Conservation (phyloP, 495 filamentous ascomycete genomes). For the Amorphotheca resinae region DNA sequence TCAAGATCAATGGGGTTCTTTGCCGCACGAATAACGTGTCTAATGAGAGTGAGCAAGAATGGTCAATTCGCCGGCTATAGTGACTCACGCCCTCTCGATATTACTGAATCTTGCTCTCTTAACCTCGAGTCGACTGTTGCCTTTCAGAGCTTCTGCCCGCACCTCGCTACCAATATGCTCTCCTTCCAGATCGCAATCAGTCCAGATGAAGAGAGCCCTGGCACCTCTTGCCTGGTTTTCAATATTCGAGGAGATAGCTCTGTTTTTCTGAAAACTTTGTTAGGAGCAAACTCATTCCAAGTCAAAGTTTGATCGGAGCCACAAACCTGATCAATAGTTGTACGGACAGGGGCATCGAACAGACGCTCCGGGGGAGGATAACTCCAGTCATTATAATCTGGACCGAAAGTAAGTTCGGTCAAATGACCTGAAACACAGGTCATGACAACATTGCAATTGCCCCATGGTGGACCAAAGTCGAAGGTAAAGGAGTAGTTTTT, state of each 20-base stretch:
- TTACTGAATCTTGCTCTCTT: slow-evolving; percentile 90
- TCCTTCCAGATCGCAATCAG: slow-evolving; percentile 95
- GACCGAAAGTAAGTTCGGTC: slow-evolving; percentile 56
- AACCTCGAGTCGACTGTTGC: slow-evolving; percentile 62
- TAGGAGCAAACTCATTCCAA: not conserved
- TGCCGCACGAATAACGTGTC: slow-evolving; percentile 79
- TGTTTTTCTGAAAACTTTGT: slow-evolving; percentile 51
- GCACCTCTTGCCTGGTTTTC: slow-evolving; percentile 55
- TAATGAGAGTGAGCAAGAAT: slow-evolving; percentile 18
- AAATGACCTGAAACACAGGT: slow-evolving; percentile 85
- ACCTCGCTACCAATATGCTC: slow-evolving; percentile 96
- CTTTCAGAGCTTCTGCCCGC: slow-evolving; percentile 60
- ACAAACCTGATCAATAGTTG: slow-evolving; percentile 49
- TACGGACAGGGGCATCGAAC: slow-evolving; percentile 70
- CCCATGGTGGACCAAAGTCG: slow-evolving; percentile 73
- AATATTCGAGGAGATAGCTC: slow-evolving; percentile 75
- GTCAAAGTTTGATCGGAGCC: not conserved
- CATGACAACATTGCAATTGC: slow-evolving; percentile 74
- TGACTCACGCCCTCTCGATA: slow-evolving; percentile 73
- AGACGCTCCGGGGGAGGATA: slow-evolving; percentile 65
- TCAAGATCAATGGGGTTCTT: slow-evolving; percentile 65
- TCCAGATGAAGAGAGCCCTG: slow-evolving; percentile 84
- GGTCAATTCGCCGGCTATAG: slow-evolving; percentile 8
- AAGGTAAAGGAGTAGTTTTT: slow-evolving; percentile 94
- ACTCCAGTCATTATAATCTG: slow-evolving; percentile 56